Percentiles rank a stretch among this genome's conserved stretches.
Evolutionary conservation across 305 asterid species (phyloP).

Genomic region (Stenogyne calaminthoides): DNA sequence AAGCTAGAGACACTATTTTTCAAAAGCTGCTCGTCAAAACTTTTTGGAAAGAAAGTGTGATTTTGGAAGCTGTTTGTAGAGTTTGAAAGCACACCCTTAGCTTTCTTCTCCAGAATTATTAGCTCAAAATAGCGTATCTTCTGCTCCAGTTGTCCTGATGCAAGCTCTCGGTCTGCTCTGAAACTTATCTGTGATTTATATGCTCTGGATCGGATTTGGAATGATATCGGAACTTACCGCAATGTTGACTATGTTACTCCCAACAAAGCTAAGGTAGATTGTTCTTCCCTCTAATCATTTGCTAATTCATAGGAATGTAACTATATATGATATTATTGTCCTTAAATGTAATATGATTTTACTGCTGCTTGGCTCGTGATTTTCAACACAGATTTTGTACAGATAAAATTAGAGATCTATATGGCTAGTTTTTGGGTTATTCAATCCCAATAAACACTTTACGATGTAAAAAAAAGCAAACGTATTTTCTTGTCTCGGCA

Average conservation of each 20-base stretch:
- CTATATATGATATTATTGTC: background rate
- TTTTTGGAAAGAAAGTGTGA: too few relatives aligned
- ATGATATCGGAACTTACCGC: conserved; percentile 94
- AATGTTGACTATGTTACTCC: conserved; percentile 98
- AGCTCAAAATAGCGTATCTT: conserved; percentile 13
- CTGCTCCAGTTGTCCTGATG: conserved; percentile 74
- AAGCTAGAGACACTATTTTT: too few relatives aligned
- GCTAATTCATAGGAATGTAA: background rate
- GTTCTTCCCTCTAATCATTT: conserved; percentile 2
- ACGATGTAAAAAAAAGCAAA: background rate
- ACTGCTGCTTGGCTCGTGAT: background rate
- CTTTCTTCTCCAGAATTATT: background rate
- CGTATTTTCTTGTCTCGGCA: background rate
- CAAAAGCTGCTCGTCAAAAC: too few relatives aligned
- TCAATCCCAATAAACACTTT: background rate
- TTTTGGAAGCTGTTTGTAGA: too few relatives aligned
- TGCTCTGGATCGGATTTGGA: conserved; percentile 96
- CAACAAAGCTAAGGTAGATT: conserved; percentile 90
- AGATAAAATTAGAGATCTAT: background rate
- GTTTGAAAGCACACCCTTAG: background rate
- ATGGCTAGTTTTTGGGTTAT: background rate
- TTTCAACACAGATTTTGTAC: background rate
- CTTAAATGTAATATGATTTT: background rate
- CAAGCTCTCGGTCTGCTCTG: conserved; percentile 66
- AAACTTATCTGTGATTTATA: conserved; percentile 88